These are phyloP conservation scores for Ophiostoma sp. DNA, from an alignment of 2,329 filamentous ascomycete species.

Conservation along the genomic window DNA sequence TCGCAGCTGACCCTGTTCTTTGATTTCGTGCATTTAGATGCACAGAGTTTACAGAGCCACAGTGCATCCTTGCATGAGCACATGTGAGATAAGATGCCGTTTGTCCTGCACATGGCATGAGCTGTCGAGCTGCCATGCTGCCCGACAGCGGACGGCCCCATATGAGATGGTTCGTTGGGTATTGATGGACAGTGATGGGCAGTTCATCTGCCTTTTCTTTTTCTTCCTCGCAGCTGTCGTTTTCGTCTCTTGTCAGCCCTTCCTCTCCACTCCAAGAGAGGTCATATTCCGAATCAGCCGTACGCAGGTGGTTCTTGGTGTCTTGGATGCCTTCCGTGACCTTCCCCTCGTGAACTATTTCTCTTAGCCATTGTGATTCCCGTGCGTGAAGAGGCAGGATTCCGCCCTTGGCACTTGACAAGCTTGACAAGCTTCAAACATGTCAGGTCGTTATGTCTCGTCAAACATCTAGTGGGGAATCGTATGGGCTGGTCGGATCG, in stretches of 20 bases:
- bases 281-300: slow-evolving; percentile 21
- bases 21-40: not conserved
- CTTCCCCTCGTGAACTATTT: not conserved
- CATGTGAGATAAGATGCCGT: not conserved
- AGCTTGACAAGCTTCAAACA: not conserved
- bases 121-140: slow-evolving; percentile 2
- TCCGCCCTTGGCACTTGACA: not conserved
- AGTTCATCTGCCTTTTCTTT: not conserved
- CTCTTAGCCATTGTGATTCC: not conserved
- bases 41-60: not conserved
- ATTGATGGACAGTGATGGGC: too few species aligned
- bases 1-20: not conserved
- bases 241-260: not conserved
- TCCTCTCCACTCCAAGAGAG: not conserved
- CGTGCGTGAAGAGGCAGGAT: not conserved
- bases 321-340: not conserved
- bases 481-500: not conserved
- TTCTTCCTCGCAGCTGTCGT: not conserved
- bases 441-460: not conserved
- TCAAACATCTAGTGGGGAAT: not conserved
- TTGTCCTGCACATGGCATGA: not conserved
- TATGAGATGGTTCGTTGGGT: not conserved
- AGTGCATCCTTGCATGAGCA: not conserved
- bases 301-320: not conserved
- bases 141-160: not conserved